Evolutionary conservation across 441 rosid species (phyloP), one percentile per base, ranked within the genome.

Genomic region (Sinapis alba): DNA sequence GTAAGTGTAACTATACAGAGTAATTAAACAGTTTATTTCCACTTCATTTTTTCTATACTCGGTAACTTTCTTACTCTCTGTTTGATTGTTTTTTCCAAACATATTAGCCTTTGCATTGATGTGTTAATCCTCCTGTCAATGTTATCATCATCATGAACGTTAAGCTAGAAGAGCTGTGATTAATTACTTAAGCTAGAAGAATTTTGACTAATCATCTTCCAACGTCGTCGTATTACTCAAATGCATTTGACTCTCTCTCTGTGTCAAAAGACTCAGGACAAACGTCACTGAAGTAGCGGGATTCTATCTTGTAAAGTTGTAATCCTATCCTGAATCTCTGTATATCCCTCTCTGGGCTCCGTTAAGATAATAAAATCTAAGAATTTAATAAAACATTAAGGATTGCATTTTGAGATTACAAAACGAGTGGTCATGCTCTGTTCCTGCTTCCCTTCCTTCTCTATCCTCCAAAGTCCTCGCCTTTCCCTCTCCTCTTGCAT

Each of bases 351-450:
- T 26, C 63, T 59, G 27, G 27, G 11, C 20, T n/a, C 63, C 7
- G 19, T 8, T 58, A 45, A 2, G 20, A 20, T 6, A 67, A 43
- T 13, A 24, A 24, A 26, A 45, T 7, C 10, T 13, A 11, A 5
- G 10, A 50, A 3, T 45, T 1, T 59, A 5, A 7, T 6, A 2
- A 16, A 5, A 3, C 4, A 58, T 27, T 15, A 59, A 27, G 43
- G 79, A 69, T 76, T 70, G 32, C 56, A 28, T 63, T 56, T 21
- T 20, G 50, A 51, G 71, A 69, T 30, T 57, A 56, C 50, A 69
- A 65, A 59, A 77, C 72, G 76, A 71, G 80, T 77, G 80, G 80
- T 77, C 27, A 21, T 58, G 23, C 75, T 69, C 67, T 70, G 19
- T 23, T 69, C 57, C 1, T 4, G 3, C 12, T 34, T 12, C 6